phyloP scores from a whole-genome alignment of 768 basidiomycete species.

The Tephrocybe sp. region DNA sequence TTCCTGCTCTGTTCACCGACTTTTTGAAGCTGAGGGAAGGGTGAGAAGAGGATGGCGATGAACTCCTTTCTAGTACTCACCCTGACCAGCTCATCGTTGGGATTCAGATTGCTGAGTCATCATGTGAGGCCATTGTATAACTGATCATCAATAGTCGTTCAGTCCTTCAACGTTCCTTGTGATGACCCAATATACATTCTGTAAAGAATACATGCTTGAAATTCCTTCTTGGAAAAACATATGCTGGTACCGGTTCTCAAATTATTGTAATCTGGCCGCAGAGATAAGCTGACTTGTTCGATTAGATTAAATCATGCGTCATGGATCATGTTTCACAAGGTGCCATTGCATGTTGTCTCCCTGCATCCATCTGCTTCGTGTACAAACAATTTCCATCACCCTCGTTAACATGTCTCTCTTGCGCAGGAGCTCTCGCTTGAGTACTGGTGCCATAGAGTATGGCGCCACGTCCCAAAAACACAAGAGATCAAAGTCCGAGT shows the following conservation, averaged over 20 bases:
- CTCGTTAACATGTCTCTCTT: background rate
- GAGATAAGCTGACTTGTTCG: background rate
- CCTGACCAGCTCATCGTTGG: slow-evolving; percentile 31
- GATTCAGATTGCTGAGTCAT: slow-evolving; percentile 16
- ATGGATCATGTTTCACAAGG: background rate
- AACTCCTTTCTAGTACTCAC: slow-evolving; percentile 12
- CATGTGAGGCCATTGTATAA: background rate
- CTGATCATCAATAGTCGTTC: too few relatives aligned
- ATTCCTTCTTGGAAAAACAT: too few relatives aligned
- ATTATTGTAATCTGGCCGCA: too few relatives aligned
- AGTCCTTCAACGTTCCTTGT: too few relatives aligned
- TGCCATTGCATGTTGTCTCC: slow-evolving; percentile 1
- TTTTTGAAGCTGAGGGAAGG: slow-evolving; percentile 75
- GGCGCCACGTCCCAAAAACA: slow-evolving; percentile 1
- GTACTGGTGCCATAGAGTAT: background rate
- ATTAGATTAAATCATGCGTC: slow-evolving; percentile 8
- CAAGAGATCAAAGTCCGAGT: background rate
- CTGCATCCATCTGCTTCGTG: slow-evolving; percentile 1
- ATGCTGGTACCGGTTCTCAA: too few relatives aligned
- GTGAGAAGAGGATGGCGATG: slow-evolving; percentile 4
- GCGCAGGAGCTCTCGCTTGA: slow-evolving; percentile 11
- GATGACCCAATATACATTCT: too few relatives aligned
- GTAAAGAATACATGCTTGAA: too few relatives aligned
- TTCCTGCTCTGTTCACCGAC: slow-evolving; percentile 86
- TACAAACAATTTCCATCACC: background rate